Conservation (phyloP, 345 rosid genomes). For the Aquilaria sinensis region DNA sequence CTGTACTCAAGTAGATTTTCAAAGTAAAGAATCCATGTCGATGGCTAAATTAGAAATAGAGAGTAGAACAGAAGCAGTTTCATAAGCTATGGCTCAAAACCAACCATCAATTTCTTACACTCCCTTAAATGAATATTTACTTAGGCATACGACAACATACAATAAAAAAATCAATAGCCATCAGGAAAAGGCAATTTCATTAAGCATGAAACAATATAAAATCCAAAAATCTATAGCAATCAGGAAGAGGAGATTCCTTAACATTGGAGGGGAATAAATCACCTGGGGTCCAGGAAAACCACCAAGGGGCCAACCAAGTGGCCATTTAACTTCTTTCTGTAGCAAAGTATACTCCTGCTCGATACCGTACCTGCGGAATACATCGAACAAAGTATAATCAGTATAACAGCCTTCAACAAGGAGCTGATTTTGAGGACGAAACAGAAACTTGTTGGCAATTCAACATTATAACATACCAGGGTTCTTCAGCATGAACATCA, state of each 20-base stretch:
- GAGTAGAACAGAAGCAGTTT: too few species aligned
- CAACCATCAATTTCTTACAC: too few species aligned
- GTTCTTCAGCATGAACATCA: constrained; percentile 54
- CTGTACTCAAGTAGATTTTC: too few species aligned
- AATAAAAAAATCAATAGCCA: too few species aligned
- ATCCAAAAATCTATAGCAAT: not conserved
- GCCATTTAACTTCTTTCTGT: constrained; percentile 81
- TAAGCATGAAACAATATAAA: not conserved
- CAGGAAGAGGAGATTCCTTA: not conserved
- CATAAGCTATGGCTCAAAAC: too few species aligned
- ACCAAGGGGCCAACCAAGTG: constrained; percentile 83
- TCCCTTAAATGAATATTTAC: too few species aligned
- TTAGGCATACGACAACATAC: too few species aligned
- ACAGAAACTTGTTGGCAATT: not conserved
- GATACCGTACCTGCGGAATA: constrained; percentile 57
- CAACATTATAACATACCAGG: constrained; percentile 35
- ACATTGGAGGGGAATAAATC: not conserved
- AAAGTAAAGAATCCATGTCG: too few species aligned
- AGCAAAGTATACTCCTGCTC: constrained; percentile 89
- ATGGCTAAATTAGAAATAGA: too few species aligned
- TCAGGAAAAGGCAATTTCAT: not conserved
- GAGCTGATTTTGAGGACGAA: too few species aligned
- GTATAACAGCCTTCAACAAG: not conserved
- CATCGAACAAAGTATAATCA: not conserved
- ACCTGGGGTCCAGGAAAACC: constrained; percentile 95